A percentile compares a stretch with the other conserved stretches of the same genome.
These are phyloP conservation scores for Phytopythium delawarense DNA, from an alignment of 352 stramenopile genomes.

Conservation along the genomic window DNA sequence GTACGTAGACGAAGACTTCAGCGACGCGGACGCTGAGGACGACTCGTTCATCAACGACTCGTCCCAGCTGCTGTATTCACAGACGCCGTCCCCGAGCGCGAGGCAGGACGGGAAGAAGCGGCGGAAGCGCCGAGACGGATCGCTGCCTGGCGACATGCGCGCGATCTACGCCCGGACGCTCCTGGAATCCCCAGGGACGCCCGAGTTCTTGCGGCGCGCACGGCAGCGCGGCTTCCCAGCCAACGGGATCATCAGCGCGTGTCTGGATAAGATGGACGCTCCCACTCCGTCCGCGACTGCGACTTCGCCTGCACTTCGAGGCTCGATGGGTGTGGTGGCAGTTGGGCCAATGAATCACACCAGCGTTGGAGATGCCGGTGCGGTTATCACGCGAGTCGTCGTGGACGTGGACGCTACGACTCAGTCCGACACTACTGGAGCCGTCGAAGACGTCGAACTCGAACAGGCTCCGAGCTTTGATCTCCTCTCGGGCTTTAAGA, in stretches of 20 bases:
- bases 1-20: conserved; percentile 42
- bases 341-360: not conserved
- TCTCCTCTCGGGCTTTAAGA: conserved; percentile 10
- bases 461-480: conserved; percentile 15
- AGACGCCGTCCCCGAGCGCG: conserved; percentile 15
- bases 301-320: not conserved
- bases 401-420: not conserved
- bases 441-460: not conserved
- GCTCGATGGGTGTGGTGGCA: not conserved
- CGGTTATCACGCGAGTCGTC: not conserved
- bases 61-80: conserved; percentile 77
- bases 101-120: conserved; percentile 11
- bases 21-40: conserved; percentile 34
- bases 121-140: conserved; percentile 14
- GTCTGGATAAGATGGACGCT: conserved; percentile 41
- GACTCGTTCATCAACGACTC: conserved; percentile 83
- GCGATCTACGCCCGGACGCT: conserved; percentile 73
- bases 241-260: conserved; percentile 58
- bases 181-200: conserved; percentile 48
- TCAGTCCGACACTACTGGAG: not conserved
- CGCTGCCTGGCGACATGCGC: conserved; percentile 48
- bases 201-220: conserved; percentile 30
- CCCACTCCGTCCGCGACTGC: not conserved
- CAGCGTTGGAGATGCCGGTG: not conserved
- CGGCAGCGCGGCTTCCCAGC: conserved; percentile 38